These are phyloP conservation scores for bread wheat (Triticum aestivum) DNA, from an alignment of 176 grass and related monocot genomes.

Conservation along the genomic window IWGSC_CS_RefSeq_v2.1 NC_057813.1:645085601-645086100, in stretches of 20 bases:
- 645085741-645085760: background rate
- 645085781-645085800: background rate
- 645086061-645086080: slow-evolving; percentile 48
- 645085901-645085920: background rate
- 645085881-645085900: background rate
- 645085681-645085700: background rate
- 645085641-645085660: background rate
- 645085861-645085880: background rate
- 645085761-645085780: background rate
- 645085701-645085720: background rate
- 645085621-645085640: background rate
- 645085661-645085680: too few relatives aligned
- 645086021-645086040: slow-evolving; percentile 33
- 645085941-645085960: slow-evolving; percentile 47
- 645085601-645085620: background rate
- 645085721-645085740: background rate
- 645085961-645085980: slow-evolving; percentile 41
- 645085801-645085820: background rate
- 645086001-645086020: background rate
- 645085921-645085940: background rate
- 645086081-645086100: slow-evolving; percentile 56
- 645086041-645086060: slow-evolving; percentile 46
- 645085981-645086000: slow-evolving; percentile 37
- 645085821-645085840: background rate
- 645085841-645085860: background rate